phyloP scores from a whole-genome alignment of 2,329 filamentous ascomycete genomes.

The Alternaria panax region DNA sequence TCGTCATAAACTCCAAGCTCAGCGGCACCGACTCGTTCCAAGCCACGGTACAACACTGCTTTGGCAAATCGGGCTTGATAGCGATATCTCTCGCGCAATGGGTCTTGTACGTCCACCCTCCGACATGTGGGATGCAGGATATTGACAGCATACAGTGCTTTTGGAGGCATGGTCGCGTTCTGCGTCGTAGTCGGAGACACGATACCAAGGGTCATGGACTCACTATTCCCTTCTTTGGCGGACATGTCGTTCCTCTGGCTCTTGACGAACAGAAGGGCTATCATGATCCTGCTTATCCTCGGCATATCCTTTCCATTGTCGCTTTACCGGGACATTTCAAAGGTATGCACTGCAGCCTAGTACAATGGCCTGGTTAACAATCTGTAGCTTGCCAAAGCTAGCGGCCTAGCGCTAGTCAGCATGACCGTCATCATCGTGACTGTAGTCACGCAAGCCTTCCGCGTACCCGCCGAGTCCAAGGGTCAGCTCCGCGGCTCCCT shows the following conservation, averaged over 20 bases:
- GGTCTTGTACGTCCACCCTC: constrained; percentile 70
- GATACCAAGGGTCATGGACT: constrained; percentile 86
- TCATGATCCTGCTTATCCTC: constrained; percentile 87
- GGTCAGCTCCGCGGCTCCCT: constrained; percentile 75
- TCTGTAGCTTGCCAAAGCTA: constrained; percentile 87
- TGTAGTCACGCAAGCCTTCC: constrained; percentile 81
- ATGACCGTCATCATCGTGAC: constrained; percentile 91
- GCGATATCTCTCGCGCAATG: constrained; percentile 93
- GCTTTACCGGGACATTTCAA: constrained; percentile 94
- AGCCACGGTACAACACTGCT: constrained; percentile 94
- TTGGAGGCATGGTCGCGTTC: constrained; percentile 98
- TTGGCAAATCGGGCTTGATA: constrained; percentile 84
- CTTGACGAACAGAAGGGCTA: constrained; percentile 78
- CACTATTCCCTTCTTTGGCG: constrained; percentile 78
- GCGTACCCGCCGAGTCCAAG: constrained; percentile 73
- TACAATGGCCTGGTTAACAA: constrained; percentile 41
- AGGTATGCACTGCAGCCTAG: constrained; percentile 55
- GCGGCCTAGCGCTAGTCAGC: constrained; percentile 87
- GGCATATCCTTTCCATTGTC: constrained; percentile 90
- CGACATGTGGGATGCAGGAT: not conserved
- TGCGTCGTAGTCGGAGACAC: constrained; percentile 97
- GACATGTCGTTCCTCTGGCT: constrained; percentile 80
- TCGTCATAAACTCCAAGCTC: constrained; percentile 96
- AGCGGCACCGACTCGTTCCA: constrained; percentile 95
- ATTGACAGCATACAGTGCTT: constrained; percentile 65